These are phyloP conservation scores for Ballota nigra DNA, from an alignment of 257 asterid genomes.

Conservation along the genomic window DNA sequence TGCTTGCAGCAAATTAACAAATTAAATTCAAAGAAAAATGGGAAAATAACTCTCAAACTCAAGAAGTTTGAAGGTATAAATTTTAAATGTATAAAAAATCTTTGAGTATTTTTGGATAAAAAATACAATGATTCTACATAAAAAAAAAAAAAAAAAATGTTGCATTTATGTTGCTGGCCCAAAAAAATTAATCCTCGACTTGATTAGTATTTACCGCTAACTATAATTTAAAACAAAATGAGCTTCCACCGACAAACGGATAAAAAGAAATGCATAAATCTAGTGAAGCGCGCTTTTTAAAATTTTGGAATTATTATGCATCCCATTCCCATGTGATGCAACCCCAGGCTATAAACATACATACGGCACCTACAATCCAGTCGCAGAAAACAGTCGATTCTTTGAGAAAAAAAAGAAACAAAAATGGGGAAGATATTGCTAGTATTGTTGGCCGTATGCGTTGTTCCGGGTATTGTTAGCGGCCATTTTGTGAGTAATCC, in stretches of 20 bases:
- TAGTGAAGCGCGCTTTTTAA: constrained; percentile 33
- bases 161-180: no score
- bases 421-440: constrained; percentile 47
- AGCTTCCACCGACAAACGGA: constrained; percentile 10
- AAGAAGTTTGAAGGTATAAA: no score
- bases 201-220: not conserved
- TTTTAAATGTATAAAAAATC: no score
- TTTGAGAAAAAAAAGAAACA: not conserved
- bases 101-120: no score
- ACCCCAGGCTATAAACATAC: constrained; percentile 16
- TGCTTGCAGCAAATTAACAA: no score
- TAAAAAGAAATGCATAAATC: not conserved
- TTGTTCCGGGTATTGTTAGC: constrained; percentile 44
- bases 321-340: constrained; percentile 25
- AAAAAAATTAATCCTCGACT: no score
- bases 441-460: constrained; percentile 39
- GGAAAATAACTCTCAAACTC: no score
- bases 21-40: no score
- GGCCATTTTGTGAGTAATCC: constrained; percentile 31
- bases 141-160: no score
- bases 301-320: not conserved
- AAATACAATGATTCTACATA: no score
- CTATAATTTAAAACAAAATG: not conserved
- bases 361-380: no score
- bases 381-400: constrained; percentile 14